A percentile compares a stretch with the other conserved stretches of the same genome.
phyloP scores from a whole-genome alignment of 2,329 filamentous ascomycete species.

The Phaeophleospora eucalypticola region DNA sequence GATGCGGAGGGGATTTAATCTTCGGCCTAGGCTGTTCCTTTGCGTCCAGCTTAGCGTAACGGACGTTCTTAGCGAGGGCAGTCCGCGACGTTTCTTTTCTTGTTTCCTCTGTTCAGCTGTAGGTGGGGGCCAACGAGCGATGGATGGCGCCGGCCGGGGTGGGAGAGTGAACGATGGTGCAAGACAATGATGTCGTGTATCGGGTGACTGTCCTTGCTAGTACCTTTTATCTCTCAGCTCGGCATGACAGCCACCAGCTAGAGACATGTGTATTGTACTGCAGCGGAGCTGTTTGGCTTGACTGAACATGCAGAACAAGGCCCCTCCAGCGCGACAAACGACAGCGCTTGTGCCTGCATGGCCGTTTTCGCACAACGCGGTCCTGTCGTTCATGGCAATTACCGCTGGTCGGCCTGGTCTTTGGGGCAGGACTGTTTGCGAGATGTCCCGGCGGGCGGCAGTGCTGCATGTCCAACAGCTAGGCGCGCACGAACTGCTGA shows the following conservation, averaged over 20 bases:
- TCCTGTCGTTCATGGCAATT: neutral
- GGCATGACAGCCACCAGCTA: too few species aligned
- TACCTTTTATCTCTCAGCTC: too few species aligned
- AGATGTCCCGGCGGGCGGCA: neutral
- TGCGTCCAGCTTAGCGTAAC: too few species aligned
- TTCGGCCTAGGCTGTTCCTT: too few species aligned
- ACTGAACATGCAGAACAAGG: neutral
- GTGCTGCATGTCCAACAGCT: neutral
- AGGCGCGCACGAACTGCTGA: neutral
- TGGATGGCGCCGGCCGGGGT: too few species aligned
- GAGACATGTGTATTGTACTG: neutral
- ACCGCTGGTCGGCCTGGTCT: neutral
- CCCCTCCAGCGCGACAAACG: neutral
- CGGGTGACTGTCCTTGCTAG: too few species aligned
- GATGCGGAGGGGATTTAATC: slow-evolving; percentile 1
- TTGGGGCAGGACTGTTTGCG: neutral
- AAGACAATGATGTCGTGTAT: too few species aligned
- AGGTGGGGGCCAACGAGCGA: neutral
- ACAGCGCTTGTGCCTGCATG: neutral
- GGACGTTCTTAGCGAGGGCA: neutral
- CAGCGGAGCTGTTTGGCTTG: neutral
- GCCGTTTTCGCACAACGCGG: neutral
- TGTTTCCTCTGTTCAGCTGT: too few species aligned
- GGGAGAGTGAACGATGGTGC: too few species aligned
- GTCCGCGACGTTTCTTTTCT: too few species aligned